Evolutionary conservation across 768 basidiomycete genomes (phyloP).

Genomic region (Podaxis sp.): DNA sequence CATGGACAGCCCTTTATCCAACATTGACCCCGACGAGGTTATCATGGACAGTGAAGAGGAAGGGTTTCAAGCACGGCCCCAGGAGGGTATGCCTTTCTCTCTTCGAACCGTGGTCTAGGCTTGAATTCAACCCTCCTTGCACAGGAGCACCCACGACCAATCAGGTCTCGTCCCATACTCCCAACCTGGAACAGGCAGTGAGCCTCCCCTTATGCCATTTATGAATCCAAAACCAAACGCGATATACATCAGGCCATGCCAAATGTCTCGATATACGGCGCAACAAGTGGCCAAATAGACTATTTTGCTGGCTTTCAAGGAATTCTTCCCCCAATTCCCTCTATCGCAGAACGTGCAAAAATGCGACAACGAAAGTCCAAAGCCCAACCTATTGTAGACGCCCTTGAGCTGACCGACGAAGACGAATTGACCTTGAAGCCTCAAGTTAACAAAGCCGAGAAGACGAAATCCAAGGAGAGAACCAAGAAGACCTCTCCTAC

Average conservation of each 20-base stretch:
- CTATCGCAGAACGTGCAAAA: conserved; percentile 57
- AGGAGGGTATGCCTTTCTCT: neutral
- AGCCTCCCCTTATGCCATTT: neutral
- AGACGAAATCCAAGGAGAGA: conserved; percentile 18
- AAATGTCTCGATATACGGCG: neutral
- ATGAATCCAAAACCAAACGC: neutral
- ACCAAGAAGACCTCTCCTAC: conserved; percentile 1
- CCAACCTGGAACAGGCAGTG: neutral
- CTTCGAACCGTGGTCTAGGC: neutral
- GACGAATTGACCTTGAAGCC: conserved; percentile 10
- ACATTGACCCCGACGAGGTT: conserved; percentile 35
- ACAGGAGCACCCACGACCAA: neutral
- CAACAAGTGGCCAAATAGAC: neutral
- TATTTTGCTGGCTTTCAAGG: conserved; percentile 11
- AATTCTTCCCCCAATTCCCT: conserved; percentile 15
- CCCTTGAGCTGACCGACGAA: conserved; percentile 18
- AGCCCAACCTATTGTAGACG: neutral
- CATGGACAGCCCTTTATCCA: conserved; percentile 7
- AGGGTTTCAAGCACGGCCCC: conserved; percentile 1
- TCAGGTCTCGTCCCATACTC: neutral
- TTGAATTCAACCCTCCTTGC: conserved; percentile 4
- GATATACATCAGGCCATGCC: neutral
- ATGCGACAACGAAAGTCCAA: conserved; percentile 36
- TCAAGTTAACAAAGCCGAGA: conserved; percentile 3
- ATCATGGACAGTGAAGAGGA: conserved; percentile 42